Percentiles rank a stretch among this genome's conserved stretches.
These are phyloP conservation scores for Lentinula aciculospora DNA, from an alignment of 768 basidiomycete genomes.

Conservation along the genomic window DNA sequence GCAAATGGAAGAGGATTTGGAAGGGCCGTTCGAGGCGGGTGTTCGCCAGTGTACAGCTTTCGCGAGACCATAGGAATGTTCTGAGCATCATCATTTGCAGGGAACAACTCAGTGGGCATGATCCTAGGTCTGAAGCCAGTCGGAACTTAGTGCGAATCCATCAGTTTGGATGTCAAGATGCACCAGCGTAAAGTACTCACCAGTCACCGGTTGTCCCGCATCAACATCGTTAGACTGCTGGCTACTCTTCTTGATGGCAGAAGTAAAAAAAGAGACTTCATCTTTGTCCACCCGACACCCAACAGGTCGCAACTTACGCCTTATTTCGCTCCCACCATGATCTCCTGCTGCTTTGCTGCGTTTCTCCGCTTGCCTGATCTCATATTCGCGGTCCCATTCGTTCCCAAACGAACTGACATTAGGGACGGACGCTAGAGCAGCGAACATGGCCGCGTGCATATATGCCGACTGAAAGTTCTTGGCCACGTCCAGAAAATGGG, in stretches of 20 bases:
- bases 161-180: not conserved
- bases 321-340: not conserved
- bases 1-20: slow-evolving; percentile 27
- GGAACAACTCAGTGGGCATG: slow-evolving; percentile 7
- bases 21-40: slow-evolving; percentile 18
- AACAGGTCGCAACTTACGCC: slow-evolving; percentile 23
- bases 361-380: slow-evolving; percentile 8
- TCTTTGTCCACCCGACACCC: slow-evolving; percentile 37
- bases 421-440: slow-evolving; percentile 27
- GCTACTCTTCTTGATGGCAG: slow-evolving; percentile 7
- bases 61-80: slow-evolving; percentile 36
- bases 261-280: slow-evolving; percentile 40
- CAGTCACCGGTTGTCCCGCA: not conserved
- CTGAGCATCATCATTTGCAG: slow-evolving; percentile 21
- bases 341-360: slow-evolving; percentile 3
- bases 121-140: slow-evolving; percentile 3
- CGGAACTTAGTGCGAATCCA: slow-evolving; percentile 1
- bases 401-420: not conserved
- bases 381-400: slow-evolving; percentile 2
- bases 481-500: slow-evolving; percentile 36
- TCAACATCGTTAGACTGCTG: not conserved
- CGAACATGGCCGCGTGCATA: slow-evolving; percentile 46
- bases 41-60: slow-evolving; percentile 17
- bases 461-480: slow-evolving; percentile 55
- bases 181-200: slow-evolving; percentile 4